Base-by-base conservation (phyloP, 2,329 filamentous ascomycete genomes). In the Lachnellula arida region DNA sequence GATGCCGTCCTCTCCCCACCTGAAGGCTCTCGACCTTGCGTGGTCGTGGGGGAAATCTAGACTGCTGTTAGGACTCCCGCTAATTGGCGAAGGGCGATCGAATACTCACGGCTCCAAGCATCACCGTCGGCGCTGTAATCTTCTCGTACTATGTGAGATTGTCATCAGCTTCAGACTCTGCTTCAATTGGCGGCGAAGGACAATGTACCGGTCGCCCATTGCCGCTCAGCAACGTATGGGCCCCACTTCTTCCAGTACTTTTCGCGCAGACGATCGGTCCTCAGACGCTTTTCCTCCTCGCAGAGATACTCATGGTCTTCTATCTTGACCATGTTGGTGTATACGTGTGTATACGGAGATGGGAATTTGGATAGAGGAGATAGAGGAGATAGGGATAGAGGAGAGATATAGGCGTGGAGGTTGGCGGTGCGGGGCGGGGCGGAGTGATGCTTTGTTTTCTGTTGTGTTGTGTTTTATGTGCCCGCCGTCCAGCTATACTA, bases 221-320 rank as follows among this genome's bases (percentile, higher is more conserved):
- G 92, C 70, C 92, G 81, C 77, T 97, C 93, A 54, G 92, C 85
- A 66, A 96, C 87, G 70, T 97, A 97, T 23, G 92, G 87, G 54
- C 93, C 93, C 91, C 92, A 97, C 84, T 88, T 91, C 83, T 97
- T 97, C 93, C 93, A 97, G 78, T 97, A 97, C 73, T 90, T 93
- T 63, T 76, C 82, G 61, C 87, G 86, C 62, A 93, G 84, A 57
- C 86, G 84, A 74, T 97, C 93, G 70, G 96, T 85, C 70, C 88
- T 87, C 65, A 97, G 81, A 49, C 94, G 87, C 73, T 88, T 88
- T 79, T 97, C 93, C 76, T 97, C 93, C 73, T 89, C 86, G 58
- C 88, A 91, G 70, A 93, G 81, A 73, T 91, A 92, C 71, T 94
- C 89, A 74, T 94, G 85, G 69, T 87, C 85, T 74, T 96, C 91